Conservation (phyloP, 2,329 filamentous ascomycete species). For the Cadophora luteo-olivacea region DNA sequence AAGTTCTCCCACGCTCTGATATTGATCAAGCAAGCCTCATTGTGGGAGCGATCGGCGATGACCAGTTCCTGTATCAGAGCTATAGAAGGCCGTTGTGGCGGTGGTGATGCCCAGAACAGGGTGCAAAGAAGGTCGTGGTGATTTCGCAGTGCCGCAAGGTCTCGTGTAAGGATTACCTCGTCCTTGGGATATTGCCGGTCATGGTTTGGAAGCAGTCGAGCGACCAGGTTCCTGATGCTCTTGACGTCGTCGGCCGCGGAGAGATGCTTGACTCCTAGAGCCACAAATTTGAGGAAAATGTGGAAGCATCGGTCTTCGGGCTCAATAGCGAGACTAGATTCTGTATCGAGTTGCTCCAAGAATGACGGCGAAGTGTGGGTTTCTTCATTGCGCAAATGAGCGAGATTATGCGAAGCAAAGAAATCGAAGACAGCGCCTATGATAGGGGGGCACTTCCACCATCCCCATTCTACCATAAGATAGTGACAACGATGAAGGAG, state of each 20-base stretch:
- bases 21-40: constrained; percentile 70
- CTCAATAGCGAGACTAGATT: constrained; percentile 55
- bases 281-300: constrained; percentile 70
- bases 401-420: constrained; percentile 66
- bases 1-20: constrained; percentile 68
- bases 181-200: constrained; percentile 69
- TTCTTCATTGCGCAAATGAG: constrained; percentile 70
- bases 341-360: constrained; percentile 58
- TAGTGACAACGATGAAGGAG: constrained; percentile 66
- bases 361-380: constrained; percentile 66
- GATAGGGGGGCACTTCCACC: constrained; percentile 60
- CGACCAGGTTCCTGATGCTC: constrained; percentile 65
- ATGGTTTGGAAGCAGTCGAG: constrained; percentile 70
- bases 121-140: constrained; percentile 73
- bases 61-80: constrained; percentile 66
- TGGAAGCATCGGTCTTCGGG: constrained; percentile 69
- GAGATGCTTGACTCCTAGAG: constrained; percentile 60
- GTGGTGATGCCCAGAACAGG: constrained; percentile 68
- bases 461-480: constrained; percentile 70
- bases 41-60: constrained; percentile 64
- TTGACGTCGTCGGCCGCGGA: constrained; percentile 56
- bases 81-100: constrained; percentile 58
- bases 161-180: constrained; percentile 62
- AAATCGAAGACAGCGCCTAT: constrained; percentile 71
- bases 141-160: constrained; percentile 69